Evolutionary conservation across 306 rosid species (phyloP), one percentile per base, ranked within the genome.

Genomic region (Prosopis cineraria): DNA sequence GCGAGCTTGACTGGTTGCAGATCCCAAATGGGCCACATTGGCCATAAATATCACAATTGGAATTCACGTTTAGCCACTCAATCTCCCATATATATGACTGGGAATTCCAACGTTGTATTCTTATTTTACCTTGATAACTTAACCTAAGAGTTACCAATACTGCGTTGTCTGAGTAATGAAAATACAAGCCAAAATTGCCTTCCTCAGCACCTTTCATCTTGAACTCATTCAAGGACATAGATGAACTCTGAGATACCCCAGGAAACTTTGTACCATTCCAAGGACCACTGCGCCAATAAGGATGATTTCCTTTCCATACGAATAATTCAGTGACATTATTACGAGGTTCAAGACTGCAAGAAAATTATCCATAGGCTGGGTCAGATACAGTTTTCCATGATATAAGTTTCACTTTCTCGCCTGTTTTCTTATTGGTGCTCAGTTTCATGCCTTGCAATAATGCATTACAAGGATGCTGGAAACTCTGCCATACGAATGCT

Each of bases 211-310:
- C 80, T 47, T 1, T 3, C 12, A 0, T 78, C 16, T 7, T 37
- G 30, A 43, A 74, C 10, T 72, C 73, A 9, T 75, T 25, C 12
- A 0, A 19, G 58, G 52, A 82, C 17, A 30, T 30, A 29, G 11
- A 0, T 37, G 5, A 3, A 8, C 29, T 78, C 1, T 4, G 0
- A 0, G 83, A 79, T 11, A 59, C 0, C 11, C 91, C 87, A 1
- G 63, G 59, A 50, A 85, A 87, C 56, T 19, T 24, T 3, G 30
- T 5, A 8, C 43, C 37, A 11, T 56, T 78, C 86, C 84, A 82
- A 0, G 70, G 89, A 22, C 91, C 87, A 45, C 70, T 52, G 29
- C 91, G 36, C 76, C 71, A 68, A 19, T 12, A 70, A 2, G 80
- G 85, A n/a, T 4, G 36, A 37, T 81, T 64, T 40, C 43, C 71